Conservation (phyloP, 805 yeast species). For the Wickerhamiella brachini region DNA sequence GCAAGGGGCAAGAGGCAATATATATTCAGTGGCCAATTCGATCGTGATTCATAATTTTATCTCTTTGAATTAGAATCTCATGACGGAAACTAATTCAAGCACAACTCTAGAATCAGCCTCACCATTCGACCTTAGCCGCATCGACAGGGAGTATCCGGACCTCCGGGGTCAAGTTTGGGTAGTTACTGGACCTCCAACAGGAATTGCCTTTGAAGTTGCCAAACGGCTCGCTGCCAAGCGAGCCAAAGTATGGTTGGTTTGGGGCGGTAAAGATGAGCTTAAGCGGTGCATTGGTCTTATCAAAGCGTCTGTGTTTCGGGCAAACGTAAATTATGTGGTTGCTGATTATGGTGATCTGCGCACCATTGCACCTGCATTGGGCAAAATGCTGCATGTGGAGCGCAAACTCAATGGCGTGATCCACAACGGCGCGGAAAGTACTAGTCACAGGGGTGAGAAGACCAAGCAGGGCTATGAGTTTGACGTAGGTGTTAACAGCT, state of each 20-base stretch:
- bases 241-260: conserved; percentile 27
- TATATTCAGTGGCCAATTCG: no score
- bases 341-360: conserved; percentile 13
- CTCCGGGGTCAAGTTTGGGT: conserved; percentile 20
- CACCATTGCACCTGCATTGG: conserved; percentile 7
- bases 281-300: conserved; percentile 20
- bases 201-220: conserved; percentile 10
- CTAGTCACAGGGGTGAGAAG: conserved; percentile 23
- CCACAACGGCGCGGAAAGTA: conserved; percentile 8
- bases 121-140: background rate
- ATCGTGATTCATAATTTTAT: no score
- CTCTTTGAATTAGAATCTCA: no score
- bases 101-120: background rate
- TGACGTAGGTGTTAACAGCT: conserved; percentile 33
- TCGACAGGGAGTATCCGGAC: conserved; percentile 15
- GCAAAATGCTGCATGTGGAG: conserved; percentile 1
- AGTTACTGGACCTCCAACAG: conserved; percentile 10
- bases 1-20: background rate
- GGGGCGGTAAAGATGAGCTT: conserved; percentile 25
- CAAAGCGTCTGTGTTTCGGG: conserved; percentile 15
- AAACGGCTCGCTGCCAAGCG: conserved; percentile 8
- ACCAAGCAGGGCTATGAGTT: conserved; percentile 33
- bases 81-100: background rate
- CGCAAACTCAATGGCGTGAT: conserved; percentile 5
- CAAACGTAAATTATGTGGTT: conserved; percentile 8